Base-by-base conservation (phyloP, 305 asterid genomes). In the Salvia sclarea region DNA sequence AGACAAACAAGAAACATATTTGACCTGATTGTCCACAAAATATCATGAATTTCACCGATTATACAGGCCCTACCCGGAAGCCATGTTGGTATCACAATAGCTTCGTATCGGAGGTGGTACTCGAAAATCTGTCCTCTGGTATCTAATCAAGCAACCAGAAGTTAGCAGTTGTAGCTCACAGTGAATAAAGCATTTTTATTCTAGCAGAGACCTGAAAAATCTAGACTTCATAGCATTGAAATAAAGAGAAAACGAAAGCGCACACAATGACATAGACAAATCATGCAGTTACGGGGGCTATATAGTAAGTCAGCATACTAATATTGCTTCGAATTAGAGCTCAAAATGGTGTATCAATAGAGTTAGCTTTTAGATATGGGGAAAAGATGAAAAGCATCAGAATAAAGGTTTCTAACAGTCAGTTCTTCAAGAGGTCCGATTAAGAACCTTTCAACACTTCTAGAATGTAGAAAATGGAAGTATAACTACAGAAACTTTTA, bases 111-210 rank as follows among this genome's bases (percentile, higher is more conserved):
- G 61, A 61, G 87, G 92, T 64, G 96, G 97, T 49, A 90, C 85
- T 61, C 90, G 97, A 73, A 86, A 90, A 73, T 90, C 94, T 40
- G 80, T 88, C 82, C 85, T 88, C 70, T 86, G 96, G 68, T 86
- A 90, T 77, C 96, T 90, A 72, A n/a, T 25, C 64, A 66, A 69
- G 66, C 22, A 79, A 64, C 55, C 47, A 49, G 25, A 70, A 56
- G 57, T 65, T 7, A 80, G 72, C 55, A 58, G 6, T 25, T 25
- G 30, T 25, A 1, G 2, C 3, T 25, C 30, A 25, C 4, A 25
- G 3, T 25, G 4, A 25, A 25, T 25, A 25, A 25, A 25, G 30
- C 30, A 1, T 25, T 25, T 25, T 25, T 25, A 25, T 25, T 25
- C 4, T 25, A 25, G 30, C 30, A 25, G 30, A 25, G 30, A 1